Base-by-base conservation (phyloP, 2,329 filamentous ascomycete genomes). In the Curvularia sp. region DNA sequence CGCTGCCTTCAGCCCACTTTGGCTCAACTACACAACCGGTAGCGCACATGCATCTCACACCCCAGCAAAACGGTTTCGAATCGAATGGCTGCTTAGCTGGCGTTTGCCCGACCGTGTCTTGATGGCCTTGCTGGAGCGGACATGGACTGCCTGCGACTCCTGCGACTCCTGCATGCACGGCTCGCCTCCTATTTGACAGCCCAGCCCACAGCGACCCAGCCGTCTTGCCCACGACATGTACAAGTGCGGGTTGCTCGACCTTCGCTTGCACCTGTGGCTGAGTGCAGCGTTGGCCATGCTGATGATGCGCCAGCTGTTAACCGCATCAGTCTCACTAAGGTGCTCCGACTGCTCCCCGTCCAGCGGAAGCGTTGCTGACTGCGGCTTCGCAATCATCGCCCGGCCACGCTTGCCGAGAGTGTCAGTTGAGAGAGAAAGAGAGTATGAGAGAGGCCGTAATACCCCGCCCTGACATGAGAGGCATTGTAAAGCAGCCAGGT, bases 41-140 rank as follows among this genome's bases (percentile, higher is more conserved):
- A 57, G 52, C 55, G 60, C 64, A 52, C 52, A 52, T 41, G 55
- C 53, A 65, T 58, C 60, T 42, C 49, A 41, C 27, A 53, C 45
- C 59, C 60, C 34, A 55, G 55, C 49, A 46, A 13, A 63, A 63
- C 53, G 38, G 49, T 54, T 49, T 51, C 46, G 39, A 42, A 28
- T 36, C 45, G n/a, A 47, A 38, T 28, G 49, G 42, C 52, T 56
- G 57, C 57, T 56, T 56, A 58, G 41, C 45, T 32, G 42, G 49
- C 49, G 12, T 36, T 23, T 27, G 27, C 47, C 23, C 13, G 28
- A 53, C 50, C 42, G 18, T 27, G 42, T 27, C 42, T 30, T 30
- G 3, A 13, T 12, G 21, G 15, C 41, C 19, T 21, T 45, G 23
- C 42, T 28, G 15, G 25, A 45, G 5, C 25, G 8, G 4, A 18